Evolutionary conservation across 2,329 filamentous ascomycete genomes (phyloP).

Genomic region (Magnaporthiopsis rhizophila): DNA sequence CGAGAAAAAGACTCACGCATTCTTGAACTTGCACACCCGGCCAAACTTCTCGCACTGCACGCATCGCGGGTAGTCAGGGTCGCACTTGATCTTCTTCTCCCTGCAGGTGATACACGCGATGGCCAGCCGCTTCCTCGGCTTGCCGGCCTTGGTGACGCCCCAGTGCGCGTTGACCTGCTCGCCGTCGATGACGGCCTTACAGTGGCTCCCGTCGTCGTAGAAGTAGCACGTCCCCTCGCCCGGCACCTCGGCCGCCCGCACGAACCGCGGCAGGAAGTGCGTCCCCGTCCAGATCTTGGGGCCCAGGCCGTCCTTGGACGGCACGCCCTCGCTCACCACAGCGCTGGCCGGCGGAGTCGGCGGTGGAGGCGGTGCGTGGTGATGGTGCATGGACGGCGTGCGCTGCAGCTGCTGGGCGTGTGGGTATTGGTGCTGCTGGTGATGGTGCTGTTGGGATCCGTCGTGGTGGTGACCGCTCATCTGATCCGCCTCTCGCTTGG

Average conservation of each 20-base stretch:
- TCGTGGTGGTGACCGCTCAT: slow-evolving; percentile 7
- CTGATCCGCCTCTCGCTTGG: slow-evolving; percentile 2
- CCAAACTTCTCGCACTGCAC: slow-evolving; percentile 91
- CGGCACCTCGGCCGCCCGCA: slow-evolving; percentile 57
- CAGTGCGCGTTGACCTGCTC: slow-evolving; percentile 84
- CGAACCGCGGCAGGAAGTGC: slow-evolving; percentile 58
- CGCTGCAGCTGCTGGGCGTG: slow-evolving; percentile 2
- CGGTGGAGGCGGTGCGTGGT: slow-evolving; percentile 19
- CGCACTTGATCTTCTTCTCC: slow-evolving; percentile 97
- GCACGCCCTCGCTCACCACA: slow-evolving; percentile 35
- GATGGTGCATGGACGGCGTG: slow-evolving; percentile 9
- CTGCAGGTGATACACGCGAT: slow-evolving; percentile 90
- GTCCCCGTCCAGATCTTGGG: slow-evolving; percentile 64
- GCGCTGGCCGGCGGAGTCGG: slow-evolving; percentile 20
- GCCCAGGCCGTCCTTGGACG: slow-evolving; percentile 52
- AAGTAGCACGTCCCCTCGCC: slow-evolving; percentile 79
- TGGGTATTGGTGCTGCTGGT: slow-evolving; percentile 1
- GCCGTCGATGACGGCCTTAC: slow-evolving; percentile 76
- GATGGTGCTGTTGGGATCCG: slow-evolving; percentile 6
- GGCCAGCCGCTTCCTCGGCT: slow-evolving; percentile 81
- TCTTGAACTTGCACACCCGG: slow-evolving; percentile 74
- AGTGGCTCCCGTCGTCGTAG: slow-evolving; percentile 77
- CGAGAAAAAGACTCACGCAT: slow-evolving; percentile 58
- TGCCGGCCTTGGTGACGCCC: slow-evolving; percentile 91
- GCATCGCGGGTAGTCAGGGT: slow-evolving; percentile 79